Percentiles rank a stretch among this genome's conserved stretches.
Conservation (phyloP, 1,284 basidiomycete genomes). For the Golubevia sp. region DNA sequence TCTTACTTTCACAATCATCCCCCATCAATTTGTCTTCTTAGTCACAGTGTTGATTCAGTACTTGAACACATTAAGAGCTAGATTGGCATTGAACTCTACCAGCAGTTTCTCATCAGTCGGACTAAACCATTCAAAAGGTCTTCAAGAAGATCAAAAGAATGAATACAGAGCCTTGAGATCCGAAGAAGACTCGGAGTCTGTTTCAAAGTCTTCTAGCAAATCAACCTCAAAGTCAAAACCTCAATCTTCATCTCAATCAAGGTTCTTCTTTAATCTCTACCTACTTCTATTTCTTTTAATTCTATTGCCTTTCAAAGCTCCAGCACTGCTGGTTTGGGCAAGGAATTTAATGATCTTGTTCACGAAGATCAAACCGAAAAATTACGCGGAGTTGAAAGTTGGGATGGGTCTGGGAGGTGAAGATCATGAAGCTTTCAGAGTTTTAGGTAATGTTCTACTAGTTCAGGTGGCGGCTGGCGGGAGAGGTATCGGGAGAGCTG, state of each 20-base stretch:
- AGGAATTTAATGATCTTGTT: conserved; percentile 39
- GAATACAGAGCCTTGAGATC: neutral
- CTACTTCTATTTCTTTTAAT: conserved; percentile 27
- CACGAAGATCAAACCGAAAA: neutral
- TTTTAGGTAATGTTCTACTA: conserved; percentile 26
- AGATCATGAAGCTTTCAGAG: conserved; percentile 41
- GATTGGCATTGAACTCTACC: conserved; percentile 5
- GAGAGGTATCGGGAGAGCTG: conserved; percentile 2
- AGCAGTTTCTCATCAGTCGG: neutral
- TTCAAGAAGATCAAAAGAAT: neutral
- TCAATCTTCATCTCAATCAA: neutral
- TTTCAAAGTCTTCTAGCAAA: too few species aligned
- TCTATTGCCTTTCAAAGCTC: conserved; percentile 49
- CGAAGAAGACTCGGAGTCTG: neutral
- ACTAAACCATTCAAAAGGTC: too few species aligned
- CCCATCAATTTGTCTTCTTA: conserved; percentile 49
- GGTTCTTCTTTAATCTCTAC: conserved; percentile 1
- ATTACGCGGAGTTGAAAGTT: conserved; percentile 14
- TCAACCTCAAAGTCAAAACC: too few species aligned
- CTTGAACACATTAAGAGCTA: conserved; percentile 30
- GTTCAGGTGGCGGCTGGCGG: conserved; percentile 14
- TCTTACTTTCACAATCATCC: conserved; percentile 27
- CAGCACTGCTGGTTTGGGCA: conserved; percentile 50
- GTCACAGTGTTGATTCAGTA: conserved; percentile 37
- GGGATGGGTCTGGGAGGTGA: conserved; percentile 7